A percentile compares a stretch with the other conserved stretches of the same genome.
Conservation (phyloP, 768 basidiomycete species). For the Lactarius pseudohatsudake region DNA sequence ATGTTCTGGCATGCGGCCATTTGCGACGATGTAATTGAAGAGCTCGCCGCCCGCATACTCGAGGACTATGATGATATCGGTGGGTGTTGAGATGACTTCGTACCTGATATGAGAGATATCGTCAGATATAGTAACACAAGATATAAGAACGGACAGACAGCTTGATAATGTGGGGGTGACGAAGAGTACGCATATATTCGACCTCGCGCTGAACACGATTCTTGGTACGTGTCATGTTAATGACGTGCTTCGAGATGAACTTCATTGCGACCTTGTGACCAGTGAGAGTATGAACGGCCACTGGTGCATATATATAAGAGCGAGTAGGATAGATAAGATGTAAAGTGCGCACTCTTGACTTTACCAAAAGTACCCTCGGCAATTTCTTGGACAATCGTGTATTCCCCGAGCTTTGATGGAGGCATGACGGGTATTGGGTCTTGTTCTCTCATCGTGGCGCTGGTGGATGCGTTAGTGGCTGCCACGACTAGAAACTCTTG, state of each 20-base stretch:
- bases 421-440: constrained; percentile 41
- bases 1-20: constrained; percentile 86
- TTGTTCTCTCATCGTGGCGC: constrained; percentile 32
- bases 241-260: constrained; percentile 92
- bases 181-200: constrained; percentile 91
- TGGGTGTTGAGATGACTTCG: constrained; percentile 88
- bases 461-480: neutral
- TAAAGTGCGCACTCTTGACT: constrained; percentile 82
- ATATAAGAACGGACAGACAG: constrained; percentile 54
- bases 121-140: constrained; percentile 19
- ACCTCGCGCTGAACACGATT: constrained; percentile 92
- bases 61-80: constrained; percentile 97
- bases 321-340: neutral
- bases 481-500: constrained; percentile 1
- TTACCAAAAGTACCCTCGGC: constrained; percentile 98
- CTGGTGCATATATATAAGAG: constrained; percentile 42
- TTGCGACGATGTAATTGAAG: constrained; percentile 96
- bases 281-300: constrained; percentile 92
- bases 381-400: constrained; percentile 82
- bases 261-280: constrained; percentile 98
- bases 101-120: constrained; percentile 46
- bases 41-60: constrained; percentile 96
- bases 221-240: constrained; percentile 88
- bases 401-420: constrained; percentile 84
- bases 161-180: constrained; percentile 98